These are phyloP conservation scores for Cystoisospora suis DNA, from an alignment of 169 alveolate species.

Conservation along the genomic window DNA sequence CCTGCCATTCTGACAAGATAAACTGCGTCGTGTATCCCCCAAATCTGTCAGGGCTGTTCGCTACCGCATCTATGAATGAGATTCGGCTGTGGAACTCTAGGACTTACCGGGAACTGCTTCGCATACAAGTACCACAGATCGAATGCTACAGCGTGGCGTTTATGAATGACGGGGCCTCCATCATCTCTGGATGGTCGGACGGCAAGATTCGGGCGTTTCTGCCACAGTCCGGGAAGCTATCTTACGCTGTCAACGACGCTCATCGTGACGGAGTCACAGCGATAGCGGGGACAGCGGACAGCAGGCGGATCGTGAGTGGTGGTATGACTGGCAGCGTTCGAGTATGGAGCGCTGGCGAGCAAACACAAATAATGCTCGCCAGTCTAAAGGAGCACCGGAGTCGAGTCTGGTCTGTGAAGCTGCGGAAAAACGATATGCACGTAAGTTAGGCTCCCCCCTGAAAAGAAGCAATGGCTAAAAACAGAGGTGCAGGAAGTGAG, in stretches of 20 bases:
- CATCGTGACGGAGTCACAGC: conserved; percentile 92
- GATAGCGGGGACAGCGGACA: conserved; percentile 68
- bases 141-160: conserved; percentile 85
- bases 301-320: conserved; percentile 73
- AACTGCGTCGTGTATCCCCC: conserved; percentile 70
- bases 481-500: background rate
- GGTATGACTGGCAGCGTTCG: conserved; percentile 92
- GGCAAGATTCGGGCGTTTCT: conserved; percentile 88
- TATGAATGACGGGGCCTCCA: conserved; percentile 52
- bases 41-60: conserved; percentile 76
- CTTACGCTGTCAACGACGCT: conserved; percentile 89
- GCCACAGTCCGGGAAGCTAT: conserved; percentile 90
- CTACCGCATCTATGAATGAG: conserved; percentile 89
- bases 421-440: conserved; percentile 76
- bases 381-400: conserved; percentile 89
- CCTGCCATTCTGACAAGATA: conserved; percentile 89
- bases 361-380: conserved; percentile 64
- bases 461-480: background rate
- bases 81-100: conserved; percentile 92
- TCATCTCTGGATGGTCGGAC: conserved; percentile 59
- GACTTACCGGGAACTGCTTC: conserved; percentile 85
- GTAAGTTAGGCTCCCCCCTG: background rate
- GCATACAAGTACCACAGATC: conserved; percentile 90
- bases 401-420: conserved; percentile 81
- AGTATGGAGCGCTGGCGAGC: conserved; percentile 78